A percentile compares a stretch with the other conserved stretches of the same genome.
phyloP scores from a whole-genome alignment of 2,329 filamentous ascomycete genomes.

The Cryoendolithus antarcticus region DNA sequence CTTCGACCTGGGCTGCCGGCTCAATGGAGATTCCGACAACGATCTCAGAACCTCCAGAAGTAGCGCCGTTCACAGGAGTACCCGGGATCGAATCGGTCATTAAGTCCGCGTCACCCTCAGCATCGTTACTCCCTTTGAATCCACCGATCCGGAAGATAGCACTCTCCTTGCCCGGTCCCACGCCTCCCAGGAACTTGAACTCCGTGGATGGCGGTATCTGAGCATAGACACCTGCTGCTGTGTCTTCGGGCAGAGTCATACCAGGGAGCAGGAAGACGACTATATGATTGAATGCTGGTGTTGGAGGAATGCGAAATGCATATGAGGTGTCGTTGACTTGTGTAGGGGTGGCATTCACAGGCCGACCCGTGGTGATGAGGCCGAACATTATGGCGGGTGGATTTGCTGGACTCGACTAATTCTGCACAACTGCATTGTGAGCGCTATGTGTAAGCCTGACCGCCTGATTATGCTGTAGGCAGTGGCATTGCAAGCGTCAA shows the following conservation, averaged over 20 bases:
- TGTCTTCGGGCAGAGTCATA: conserved; percentile 56
- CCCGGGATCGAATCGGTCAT: conserved; percentile 26
- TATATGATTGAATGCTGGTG: conserved; percentile 55
- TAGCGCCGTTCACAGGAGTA: conserved; percentile 12
- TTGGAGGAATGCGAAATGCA: conserved; percentile 51
- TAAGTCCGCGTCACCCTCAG: conserved; percentile 32
- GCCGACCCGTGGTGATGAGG: conserved; percentile 48
- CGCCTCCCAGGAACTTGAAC: conserved; percentile 77
- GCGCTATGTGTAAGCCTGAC: too few relatives aligned
- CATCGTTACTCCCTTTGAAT: conserved; percentile 28
- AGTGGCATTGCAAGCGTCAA: too few relatives aligned
- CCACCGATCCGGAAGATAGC: conserved; percentile 71
- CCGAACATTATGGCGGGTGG: conserved; percentile 41
- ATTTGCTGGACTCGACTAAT: background rate
- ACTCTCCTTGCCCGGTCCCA: conserved; percentile 81
- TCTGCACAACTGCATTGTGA: too few relatives aligned
- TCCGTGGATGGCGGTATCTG: conserved; percentile 49
- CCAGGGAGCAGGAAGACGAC: conserved; percentile 82
- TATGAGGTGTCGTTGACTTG: conserved; percentile 48
- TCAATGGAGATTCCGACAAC: conserved; percentile 78
- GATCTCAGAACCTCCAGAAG: conserved; percentile 33
- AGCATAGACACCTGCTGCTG: conserved; percentile 83
- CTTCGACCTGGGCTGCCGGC: conserved; percentile 56
- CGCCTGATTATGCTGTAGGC: too few relatives aligned
- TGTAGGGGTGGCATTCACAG: conserved; percentile 45